Evolutionary conservation across 805 yeast genomes (phyloP).

Genomic region (Ogataea thermomethanolica): DNA sequence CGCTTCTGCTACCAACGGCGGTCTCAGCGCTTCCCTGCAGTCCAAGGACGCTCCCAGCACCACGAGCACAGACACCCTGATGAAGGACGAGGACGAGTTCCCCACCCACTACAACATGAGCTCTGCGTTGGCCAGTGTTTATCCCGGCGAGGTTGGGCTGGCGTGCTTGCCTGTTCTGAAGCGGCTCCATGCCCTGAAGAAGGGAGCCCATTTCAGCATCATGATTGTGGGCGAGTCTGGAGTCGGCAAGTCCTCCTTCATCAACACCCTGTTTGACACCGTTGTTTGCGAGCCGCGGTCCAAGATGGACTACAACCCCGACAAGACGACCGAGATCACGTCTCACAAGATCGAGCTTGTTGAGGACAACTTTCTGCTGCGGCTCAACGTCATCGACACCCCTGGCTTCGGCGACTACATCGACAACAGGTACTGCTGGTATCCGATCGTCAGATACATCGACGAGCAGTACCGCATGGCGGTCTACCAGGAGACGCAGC

Average conservation of each 20-base stretch:
- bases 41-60: slow-evolving; percentile 10
- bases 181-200: slow-evolving; percentile 35
- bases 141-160: slow-evolving; percentile 28
- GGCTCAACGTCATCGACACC: slow-evolving; percentile 63
- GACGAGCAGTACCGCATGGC: slow-evolving; percentile 72
- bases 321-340: slow-evolving; percentile 32
- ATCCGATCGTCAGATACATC: slow-evolving; percentile 64
- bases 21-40: slow-evolving; percentile 7
- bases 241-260: slow-evolving; percentile 75
- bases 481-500: slow-evolving; percentile 78
- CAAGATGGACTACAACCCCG: slow-evolving; percentile 26
- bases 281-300: slow-evolving; percentile 30
- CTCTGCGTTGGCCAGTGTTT: slow-evolving; percentile 26
- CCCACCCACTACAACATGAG: slow-evolving; percentile 27
- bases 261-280: slow-evolving; percentile 74
- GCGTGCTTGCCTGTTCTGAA: slow-evolving; percentile 31
- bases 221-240: slow-evolving; percentile 89
- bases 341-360: slow-evolving; percentile 47
- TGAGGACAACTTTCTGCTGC: slow-evolving; percentile 57
- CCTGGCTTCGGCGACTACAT: slow-evolving; percentile 74
- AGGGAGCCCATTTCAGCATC: slow-evolving; percentile 73
- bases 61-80: slow-evolving; percentile 15
- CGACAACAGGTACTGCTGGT: slow-evolving; percentile 65
- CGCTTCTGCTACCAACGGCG: slow-evolving; percentile 9
- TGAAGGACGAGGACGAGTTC: slow-evolving; percentile 14